phyloP scores from a whole-genome alignment of 2,329 filamentous ascomycete genomes.

The Fusarium chuoi region DNA sequence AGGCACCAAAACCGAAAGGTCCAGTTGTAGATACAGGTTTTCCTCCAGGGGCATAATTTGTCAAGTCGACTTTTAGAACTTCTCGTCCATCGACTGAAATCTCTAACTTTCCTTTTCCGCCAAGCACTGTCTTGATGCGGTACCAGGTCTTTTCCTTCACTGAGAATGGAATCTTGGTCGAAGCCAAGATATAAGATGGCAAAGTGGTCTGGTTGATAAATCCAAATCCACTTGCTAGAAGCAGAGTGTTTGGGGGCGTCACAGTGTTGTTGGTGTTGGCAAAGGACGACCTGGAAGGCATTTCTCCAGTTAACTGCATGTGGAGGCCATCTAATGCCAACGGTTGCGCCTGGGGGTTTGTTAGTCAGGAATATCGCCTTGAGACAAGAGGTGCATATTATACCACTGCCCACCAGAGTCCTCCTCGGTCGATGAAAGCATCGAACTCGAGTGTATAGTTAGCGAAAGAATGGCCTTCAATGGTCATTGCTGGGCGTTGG shows the following conservation, averaged over 20 bases:
- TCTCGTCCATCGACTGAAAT: background rate
- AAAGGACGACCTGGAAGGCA: background rate
- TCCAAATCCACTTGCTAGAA: background rate
- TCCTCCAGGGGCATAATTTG: background rate
- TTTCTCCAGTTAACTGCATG: background rate
- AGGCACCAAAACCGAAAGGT: slow-evolving; percentile 3
- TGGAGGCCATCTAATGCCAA: background rate
- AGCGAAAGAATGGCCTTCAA: background rate
- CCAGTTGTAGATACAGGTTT: background rate
- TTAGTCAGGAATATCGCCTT: background rate
- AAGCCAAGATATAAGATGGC: slow-evolving; percentile 3
- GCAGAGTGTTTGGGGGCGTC: background rate
- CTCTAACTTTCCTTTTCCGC: background rate
- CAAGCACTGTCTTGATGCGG: background rate
- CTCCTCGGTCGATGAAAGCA: background rate
- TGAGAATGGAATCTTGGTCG: background rate
- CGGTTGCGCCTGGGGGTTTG: background rate
- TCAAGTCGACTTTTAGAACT: background rate
- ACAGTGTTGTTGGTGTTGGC: slow-evolving; percentile 1
- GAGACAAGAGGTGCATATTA: background rate
- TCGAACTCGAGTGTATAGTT: slow-evolving; percentile 15
- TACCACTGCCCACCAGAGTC: slow-evolving; percentile 9
- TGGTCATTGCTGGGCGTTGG: slow-evolving; percentile 3
- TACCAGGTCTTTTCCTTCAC: slow-evolving; percentile 6
- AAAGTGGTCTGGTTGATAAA: slow-evolving; percentile 12